Evolutionary conservation across 371 early-diverging fungal species (phyloP).

Genomic region (Zychaea mexicana): DNA sequence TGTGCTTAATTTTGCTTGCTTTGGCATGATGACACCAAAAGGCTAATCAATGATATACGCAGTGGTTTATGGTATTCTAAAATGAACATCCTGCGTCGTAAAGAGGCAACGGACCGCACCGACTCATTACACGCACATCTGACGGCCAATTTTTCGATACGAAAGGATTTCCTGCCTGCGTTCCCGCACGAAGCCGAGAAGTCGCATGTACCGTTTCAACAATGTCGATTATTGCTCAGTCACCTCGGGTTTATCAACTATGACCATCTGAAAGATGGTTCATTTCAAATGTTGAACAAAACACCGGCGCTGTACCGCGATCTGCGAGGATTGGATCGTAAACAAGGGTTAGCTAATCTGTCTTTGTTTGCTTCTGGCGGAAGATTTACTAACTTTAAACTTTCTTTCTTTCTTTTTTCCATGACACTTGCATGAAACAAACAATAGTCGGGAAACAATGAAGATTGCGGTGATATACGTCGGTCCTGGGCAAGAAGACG

Average conservation of each 20-base stretch:
- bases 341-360: conserved; percentile 59
- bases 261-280: conserved; percentile 71
- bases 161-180: conserved; percentile 61
- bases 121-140: conserved; percentile 34
- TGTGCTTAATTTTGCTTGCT: not conserved
- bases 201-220: conserved; percentile 60
- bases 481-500: conserved; percentile 89
- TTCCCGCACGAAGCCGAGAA: conserved; percentile 57
- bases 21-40: too few relatives aligned
- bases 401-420: not conserved
- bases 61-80: conserved; percentile 46
- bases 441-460: conserved; percentile 76
- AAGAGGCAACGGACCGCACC: conserved; percentile 19
- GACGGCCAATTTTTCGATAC: conserved; percentile 50
- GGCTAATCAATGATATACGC: too few relatives aligned
- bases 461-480: conserved; percentile 93
- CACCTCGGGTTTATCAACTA: conserved; percentile 77
- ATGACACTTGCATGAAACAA: not conserved
- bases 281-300: conserved; percentile 70
- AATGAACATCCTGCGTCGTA: conserved; percentile 44
- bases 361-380: not conserved
- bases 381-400: not conserved
- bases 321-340: conserved; percentile 76
- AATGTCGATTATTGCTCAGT: conserved; percentile 69
- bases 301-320: conserved; percentile 72